Conservation (phyloP, 2,329 filamentous ascomycete genomes). For the Bimuria novae-zelandiae region DNA sequence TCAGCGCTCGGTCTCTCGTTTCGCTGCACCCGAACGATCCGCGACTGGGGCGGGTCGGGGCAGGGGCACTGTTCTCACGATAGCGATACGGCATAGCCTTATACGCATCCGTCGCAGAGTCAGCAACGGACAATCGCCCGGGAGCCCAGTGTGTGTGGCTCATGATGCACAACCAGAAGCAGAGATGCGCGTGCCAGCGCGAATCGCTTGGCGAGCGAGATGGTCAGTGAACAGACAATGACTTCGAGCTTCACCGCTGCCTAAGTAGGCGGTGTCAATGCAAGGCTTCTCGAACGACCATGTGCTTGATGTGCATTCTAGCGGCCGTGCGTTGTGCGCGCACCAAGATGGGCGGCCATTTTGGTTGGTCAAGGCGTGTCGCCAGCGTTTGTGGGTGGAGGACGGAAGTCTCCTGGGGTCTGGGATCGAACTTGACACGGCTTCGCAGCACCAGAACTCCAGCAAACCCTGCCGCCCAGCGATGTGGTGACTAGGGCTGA, state of each 20-base stretch:
- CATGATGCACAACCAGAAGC: conserved; percentile 10
- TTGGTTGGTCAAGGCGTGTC: conserved; percentile 21
- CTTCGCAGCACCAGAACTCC: conserved; percentile 9
- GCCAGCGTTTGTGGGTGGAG: conserved; percentile 25
- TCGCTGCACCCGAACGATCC: conserved; percentile 41
- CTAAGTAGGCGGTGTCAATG: conserved; percentile 7
- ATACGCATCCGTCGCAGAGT: conserved; percentile 7
- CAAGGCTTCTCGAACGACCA: conserved; percentile 32
- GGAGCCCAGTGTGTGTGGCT: conserved; percentile 8
- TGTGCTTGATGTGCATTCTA: conserved; percentile 33
- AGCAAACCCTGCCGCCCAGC: conserved; percentile 10
- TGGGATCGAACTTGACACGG: conserved; percentile 22
- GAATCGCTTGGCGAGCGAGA: neutral
- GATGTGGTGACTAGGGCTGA: conserved; percentile 9
- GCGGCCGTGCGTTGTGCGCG: conserved; percentile 19
- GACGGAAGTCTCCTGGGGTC: conserved; percentile 28
- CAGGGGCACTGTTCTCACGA: conserved; percentile 29
- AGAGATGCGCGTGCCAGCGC: conserved; percentile 7
- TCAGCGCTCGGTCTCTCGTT: conserved; percentile 34
- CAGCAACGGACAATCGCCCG: conserved; percentile 15
- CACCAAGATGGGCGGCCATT: conserved; percentile 16
- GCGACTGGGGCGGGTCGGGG: conserved; percentile 35
- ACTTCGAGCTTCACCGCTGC: conserved; percentile 4
- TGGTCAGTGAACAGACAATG: neutral
- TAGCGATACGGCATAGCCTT: conserved; percentile 21